A percentile compares a stretch with the other conserved stretches of the same genome.
phyloP scores from a whole-genome alignment of 345 rosid genomes.

The Erucastrum elatum region DNA sequence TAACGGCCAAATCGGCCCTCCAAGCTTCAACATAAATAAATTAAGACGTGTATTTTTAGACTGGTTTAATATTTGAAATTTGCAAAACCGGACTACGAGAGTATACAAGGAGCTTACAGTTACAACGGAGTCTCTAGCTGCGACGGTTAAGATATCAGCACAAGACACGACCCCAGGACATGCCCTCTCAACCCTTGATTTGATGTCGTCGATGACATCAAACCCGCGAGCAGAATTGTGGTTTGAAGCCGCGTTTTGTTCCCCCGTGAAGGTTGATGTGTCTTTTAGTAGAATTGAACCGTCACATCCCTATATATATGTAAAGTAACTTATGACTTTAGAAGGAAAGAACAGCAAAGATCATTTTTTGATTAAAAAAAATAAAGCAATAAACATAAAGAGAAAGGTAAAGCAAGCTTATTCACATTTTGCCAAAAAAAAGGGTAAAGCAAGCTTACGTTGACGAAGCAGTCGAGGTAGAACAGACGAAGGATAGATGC shows the following conservation, averaged over 20 bases:
- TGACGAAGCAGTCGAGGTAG: constrained; percentile 95
- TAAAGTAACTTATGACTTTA: background rate
- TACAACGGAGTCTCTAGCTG: constrained; percentile 70
- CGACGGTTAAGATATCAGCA: constrained; percentile 71
- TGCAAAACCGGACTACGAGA: background rate
- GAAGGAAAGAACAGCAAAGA: background rate
- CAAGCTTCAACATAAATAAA: constrained; percentile 50
- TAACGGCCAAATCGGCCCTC: constrained; percentile 78
- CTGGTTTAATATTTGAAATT: background rate
- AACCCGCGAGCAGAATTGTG: constrained; percentile 72
- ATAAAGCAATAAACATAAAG: no score
- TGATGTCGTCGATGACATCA: constrained; percentile 65
- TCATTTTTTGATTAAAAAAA: background rate
- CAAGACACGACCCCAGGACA: constrained; percentile 89
- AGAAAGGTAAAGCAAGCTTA: constrained; percentile 29
- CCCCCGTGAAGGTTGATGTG: constrained; percentile 74
- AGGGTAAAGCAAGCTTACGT: constrained; percentile 44
- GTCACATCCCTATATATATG: constrained; percentile 64
- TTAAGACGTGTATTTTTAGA: background rate
- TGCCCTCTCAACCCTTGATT: constrained; percentile 65
- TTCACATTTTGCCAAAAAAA: no score
- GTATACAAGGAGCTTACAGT: constrained; percentile 37
- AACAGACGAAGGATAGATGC: constrained; percentile 82
- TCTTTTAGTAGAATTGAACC: constrained; percentile 80
- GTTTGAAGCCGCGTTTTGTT: constrained; percentile 71